A percentile compares a stretch with the other conserved stretches of the same genome.
Evolutionary conservation across 352 stramenopile species (phyloP).

Genomic region (Saprolegnia diclina): DNA sequence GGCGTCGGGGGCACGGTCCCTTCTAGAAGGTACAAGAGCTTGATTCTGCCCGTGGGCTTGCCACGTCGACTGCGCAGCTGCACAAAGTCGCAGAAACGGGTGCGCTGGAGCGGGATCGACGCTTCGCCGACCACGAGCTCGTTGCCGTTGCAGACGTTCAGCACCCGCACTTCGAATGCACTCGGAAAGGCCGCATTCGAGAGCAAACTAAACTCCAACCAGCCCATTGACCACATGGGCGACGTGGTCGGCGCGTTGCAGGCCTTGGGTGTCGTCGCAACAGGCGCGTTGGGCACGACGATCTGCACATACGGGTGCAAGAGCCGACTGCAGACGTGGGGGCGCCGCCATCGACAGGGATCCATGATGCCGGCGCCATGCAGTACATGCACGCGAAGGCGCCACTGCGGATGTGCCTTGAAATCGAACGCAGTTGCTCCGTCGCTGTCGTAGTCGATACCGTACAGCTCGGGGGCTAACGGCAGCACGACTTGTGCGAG

Average conservation of each 20-base stretch:
- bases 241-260: slow-evolving; percentile 10
- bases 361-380: slow-evolving; percentile 19
- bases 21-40: slow-evolving; percentile 20
- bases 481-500: slow-evolving; percentile 14
- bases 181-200: neutral
- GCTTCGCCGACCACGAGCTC: slow-evolving; percentile 6
- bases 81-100: slow-evolving; percentile 5
- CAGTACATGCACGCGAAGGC: slow-evolving; percentile 15
- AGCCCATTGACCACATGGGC: slow-evolving; percentile 23
- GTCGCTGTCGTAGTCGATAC: neutral
- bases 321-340: slow-evolving; percentile 16
- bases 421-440: neutral
- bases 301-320: slow-evolving; percentile 22
- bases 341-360: slow-evolving; percentile 11
- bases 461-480: slow-evolving; percentile 1
- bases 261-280: neutral
- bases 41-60: slow-evolving; percentile 22
- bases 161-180: slow-evolving; percentile 11
- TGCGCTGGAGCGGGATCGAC: neutral
- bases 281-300: neutral
- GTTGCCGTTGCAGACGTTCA: slow-evolving; percentile 5
- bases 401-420: neutral
- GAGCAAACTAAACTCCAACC: neutral
- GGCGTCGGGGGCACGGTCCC: neutral
- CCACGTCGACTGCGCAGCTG: slow-evolving; percentile 3